Evolutionary conservation across 345 rosid genomes (phyloP), one percentile per base, ranked within the genome.

Genomic region (Draba incana): DNA sequence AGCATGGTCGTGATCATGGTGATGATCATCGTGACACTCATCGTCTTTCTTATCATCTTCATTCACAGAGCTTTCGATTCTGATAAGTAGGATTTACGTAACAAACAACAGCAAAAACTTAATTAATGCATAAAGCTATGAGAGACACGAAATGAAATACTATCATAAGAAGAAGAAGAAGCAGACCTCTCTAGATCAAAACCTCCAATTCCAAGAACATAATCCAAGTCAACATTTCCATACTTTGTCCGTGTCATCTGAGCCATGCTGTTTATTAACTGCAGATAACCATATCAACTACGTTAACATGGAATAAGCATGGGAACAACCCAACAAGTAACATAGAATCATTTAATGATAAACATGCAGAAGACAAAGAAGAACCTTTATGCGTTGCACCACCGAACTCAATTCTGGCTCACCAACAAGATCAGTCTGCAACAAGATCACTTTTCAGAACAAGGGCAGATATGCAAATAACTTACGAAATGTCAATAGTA

Each of bases 161-260:
- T 58, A 70, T 46, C 59, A 45, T 25, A 25, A 48, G 28, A 25
- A 37, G 75, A 80, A 30, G 10, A 53, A 55, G 57, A 78, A 77
- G 38, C 55, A 62, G 66, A 93, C 97, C 98, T 87, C 79, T 88
- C 98, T 68, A 93, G 77, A 83, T 93, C 97, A 82, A 90, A 93
- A 78, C 98, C 98, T 60, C 98, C 94, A 79, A 93, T 86, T 49
- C 98, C 96, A 81, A 93, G 96, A 80, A 90, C 97, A 81, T 88
- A 90, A 65, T 88, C 97, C 84, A 90, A 79, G 86, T 93, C 90
- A 77, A 90, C 95, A 57, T 90, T 84, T 71, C 98, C 97, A 72
- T 77, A 90, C 69, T 84, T 81, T 50, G 98, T 88, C 47, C 68
- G 79, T 66, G 83, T 88, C 84, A 90, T 64, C 75, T 80, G 76